Percentiles rank a stretch among this genome's conserved stretches.
phyloP scores from a whole-genome alignment of 73 alveolate species.

The Durusdinium trenchii region DNA sequence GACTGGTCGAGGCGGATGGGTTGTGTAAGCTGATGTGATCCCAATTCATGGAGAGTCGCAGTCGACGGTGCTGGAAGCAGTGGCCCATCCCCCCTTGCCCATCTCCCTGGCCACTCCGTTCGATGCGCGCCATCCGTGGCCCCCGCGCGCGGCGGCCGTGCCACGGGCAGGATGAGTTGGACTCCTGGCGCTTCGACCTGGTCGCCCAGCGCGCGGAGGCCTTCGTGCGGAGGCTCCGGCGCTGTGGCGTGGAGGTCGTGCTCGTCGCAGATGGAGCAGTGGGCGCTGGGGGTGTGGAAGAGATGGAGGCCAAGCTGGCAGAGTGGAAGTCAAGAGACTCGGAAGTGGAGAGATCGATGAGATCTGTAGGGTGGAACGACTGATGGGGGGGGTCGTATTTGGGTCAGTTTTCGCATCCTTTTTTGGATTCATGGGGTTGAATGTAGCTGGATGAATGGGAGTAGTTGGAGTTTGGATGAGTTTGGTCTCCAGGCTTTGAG shows the following conservation, averaged over 20 bases:
- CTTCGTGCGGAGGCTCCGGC: constrained; percentile 1
- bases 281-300: constrained; percentile 19
- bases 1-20: not conserved
- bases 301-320: constrained; percentile 51
- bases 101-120: not conserved
- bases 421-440: too few relatives aligned
- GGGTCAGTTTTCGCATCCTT: not conserved
- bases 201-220: not conserved
- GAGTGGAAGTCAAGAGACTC: not conserved
- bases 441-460: too few relatives aligned
- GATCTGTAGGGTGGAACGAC: not conserved
- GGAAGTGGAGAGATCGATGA: too few relatives aligned
- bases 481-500: too few relatives aligned
- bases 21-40: not conserved
- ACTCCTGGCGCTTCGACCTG: not conserved
- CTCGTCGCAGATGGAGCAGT: constrained; percentile 45
- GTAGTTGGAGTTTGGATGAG: too few relatives aligned
- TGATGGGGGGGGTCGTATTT: not conserved
- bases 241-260: not conserved
- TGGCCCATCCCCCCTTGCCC: not conserved
- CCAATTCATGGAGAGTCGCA: too few relatives aligned
- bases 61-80: not conserved
- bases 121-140: not conserved
- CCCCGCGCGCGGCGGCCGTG: not conserved
- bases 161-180: constrained; percentile 12